These are phyloP conservation scores for Ophiostoma perfectum DNA, from an alignment of 2,329 filamentous ascomycete genomes.

Conservation along the genomic window DNA sequence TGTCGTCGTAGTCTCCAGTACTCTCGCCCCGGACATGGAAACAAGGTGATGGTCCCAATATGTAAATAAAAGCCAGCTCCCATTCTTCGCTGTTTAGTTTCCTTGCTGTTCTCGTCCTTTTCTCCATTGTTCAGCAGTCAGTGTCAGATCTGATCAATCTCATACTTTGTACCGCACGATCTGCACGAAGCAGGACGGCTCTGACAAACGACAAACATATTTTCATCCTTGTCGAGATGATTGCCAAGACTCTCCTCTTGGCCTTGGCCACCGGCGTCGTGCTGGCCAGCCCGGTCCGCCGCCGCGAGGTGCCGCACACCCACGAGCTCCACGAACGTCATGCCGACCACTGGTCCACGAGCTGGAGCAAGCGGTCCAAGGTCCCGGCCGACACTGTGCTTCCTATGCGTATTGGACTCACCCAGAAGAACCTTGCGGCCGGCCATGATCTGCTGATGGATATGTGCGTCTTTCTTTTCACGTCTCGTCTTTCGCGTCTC, in stretches of 20 bases:
- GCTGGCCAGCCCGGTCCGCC: conserved; percentile 3
- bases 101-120: background rate
- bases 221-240: background rate
- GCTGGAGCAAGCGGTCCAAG: conserved; percentile 30
- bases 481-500: too few relatives aligned
- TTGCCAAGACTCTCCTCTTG: conserved; percentile 3
- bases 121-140: background rate
- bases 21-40: background rate
- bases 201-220: too few relatives aligned
- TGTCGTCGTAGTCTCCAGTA: too few relatives aligned
- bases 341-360: conserved; percentile 21
- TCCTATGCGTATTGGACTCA: conserved; percentile 28
- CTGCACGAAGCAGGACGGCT: too few relatives aligned
- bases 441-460: conserved; percentile 33
- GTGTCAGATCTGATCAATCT: background rate
- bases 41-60: background rate
- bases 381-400: conserved; percentile 28
- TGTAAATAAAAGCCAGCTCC: background rate
- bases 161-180: background rate
- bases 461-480: conserved; percentile 25
- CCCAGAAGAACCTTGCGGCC: conserved; percentile 30
- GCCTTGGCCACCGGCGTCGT: background rate
- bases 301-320: conserved; percentile 25
- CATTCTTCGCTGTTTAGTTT: background rate
- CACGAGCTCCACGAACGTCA: conserved; percentile 35